Conservation (phyloP, 2,329 filamentous ascomycete species). For the Aquanectria penicillioides region DNA sequence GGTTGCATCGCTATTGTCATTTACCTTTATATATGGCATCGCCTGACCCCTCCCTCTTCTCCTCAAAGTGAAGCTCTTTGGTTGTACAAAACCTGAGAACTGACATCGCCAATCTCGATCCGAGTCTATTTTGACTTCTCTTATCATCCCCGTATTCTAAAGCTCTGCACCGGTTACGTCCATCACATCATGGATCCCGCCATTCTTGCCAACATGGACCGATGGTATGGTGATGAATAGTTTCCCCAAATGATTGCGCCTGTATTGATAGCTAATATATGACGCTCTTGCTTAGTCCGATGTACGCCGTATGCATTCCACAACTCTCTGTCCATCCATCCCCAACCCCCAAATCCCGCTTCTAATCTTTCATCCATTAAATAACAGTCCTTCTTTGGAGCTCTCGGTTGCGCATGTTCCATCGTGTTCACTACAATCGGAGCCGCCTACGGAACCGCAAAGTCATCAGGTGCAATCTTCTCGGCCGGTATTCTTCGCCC, state of each 20-base stretch:
- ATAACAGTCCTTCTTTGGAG: conserved; percentile 53
- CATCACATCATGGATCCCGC: conserved; percentile 42
- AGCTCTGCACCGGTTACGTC: conserved; percentile 19
- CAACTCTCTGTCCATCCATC: neutral
- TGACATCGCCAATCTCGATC: too few relatives aligned
- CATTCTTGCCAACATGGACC: conserved; percentile 47
- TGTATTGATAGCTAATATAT: conserved; percentile 4
- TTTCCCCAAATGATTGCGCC: neutral
- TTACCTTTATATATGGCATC: neutral
- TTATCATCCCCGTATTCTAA: neutral
- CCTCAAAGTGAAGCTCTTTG: too few relatives aligned
- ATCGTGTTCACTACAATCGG: conserved; percentile 64
- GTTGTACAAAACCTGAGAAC: too few relatives aligned
- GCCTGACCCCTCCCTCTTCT: neutral
- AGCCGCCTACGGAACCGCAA: conserved; percentile 56
- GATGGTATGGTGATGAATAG: conserved; percentile 44
- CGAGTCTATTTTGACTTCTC: neutral
- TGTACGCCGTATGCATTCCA: conserved; percentile 53
- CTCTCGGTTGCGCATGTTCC: conserved; percentile 53
- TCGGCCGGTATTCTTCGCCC: conserved; percentile 55
- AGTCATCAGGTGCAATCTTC: conserved; percentile 56
- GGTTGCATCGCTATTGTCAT: neutral
- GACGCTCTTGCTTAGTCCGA: conserved; percentile 45
- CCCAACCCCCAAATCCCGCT: neutral
- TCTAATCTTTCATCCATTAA: too few relatives aligned